Percentiles rank a stretch among this genome's conserved stretches.
phyloP scores from a whole-genome alignment of 192 early-diverging fungal species.

The Coemansia sp. region DNA sequence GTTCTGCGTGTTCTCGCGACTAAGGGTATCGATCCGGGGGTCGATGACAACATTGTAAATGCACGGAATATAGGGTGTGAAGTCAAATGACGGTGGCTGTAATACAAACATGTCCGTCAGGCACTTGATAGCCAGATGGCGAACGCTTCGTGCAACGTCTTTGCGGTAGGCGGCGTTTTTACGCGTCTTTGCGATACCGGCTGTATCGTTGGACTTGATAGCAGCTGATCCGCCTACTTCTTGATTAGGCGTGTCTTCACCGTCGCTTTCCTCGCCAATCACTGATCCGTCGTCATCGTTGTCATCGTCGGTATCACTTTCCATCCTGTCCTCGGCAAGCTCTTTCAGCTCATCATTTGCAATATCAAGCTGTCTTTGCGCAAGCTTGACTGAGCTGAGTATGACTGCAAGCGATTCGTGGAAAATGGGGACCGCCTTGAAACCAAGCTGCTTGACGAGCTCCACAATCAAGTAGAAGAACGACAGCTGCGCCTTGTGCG shows the following conservation, averaged over 20 bases:
- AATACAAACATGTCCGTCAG: constrained; percentile 71
- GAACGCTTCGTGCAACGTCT: constrained; percentile 45
- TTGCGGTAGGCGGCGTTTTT: constrained; percentile 27
- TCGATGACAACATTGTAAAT: constrained; percentile 75
- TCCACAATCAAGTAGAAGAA: constrained; percentile 80
- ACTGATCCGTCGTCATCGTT: constrained; percentile 3
- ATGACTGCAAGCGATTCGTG: constrained; percentile 72
- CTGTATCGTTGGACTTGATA: background rate
- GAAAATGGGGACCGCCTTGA: constrained; percentile 70
- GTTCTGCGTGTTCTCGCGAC: constrained; percentile 85
- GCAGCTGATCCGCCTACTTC: constrained; percentile 11
- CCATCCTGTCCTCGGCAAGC: constrained; percentile 23
- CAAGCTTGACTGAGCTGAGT: constrained; percentile 69
- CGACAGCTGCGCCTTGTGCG: constrained; percentile 68
- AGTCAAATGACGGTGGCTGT: constrained; percentile 68
- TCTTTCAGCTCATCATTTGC: constrained; percentile 39
- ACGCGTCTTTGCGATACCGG: background rate
- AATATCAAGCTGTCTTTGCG: constrained; percentile 60
- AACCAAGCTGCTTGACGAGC: constrained; percentile 78
- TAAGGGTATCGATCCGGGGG: constrained; percentile 68
- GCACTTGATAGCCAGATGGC: constrained; percentile 72
- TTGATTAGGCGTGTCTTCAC: background rate
- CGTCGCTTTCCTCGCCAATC: background rate
- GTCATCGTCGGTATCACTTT: background rate
- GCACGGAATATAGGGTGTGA: constrained; percentile 69